Base-by-base conservation (phyloP, 768 basidiomycete species). In the Lactifluus subvellereus region DNA sequence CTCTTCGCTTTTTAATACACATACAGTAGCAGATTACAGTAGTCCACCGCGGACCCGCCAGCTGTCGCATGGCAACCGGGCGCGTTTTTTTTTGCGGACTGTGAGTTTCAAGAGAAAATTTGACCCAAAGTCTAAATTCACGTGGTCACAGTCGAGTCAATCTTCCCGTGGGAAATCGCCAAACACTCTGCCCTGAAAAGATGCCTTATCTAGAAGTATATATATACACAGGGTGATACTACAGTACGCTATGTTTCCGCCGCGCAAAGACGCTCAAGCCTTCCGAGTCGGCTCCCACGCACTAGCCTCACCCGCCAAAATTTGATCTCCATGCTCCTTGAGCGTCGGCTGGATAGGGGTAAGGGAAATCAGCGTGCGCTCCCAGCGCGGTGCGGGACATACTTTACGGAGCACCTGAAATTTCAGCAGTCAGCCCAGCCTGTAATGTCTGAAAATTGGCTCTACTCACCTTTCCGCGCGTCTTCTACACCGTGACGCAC, bases 241-340 rank as follows among this genome's bases (percentile, higher is more conserved):
- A 40, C 40, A 40, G 10, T 43, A 43, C 43, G 14, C 43, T n/a
- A 40, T 40, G 4, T 9, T 43, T 43, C 43, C 49, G 6, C 8
- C 35, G 13, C 38, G n/a, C 38, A 11, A 4, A 42, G 37, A 5
- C n/a, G 20, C 40, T 62, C 48, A 66, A n/a, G 14, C 53, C 27
- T 65, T 52, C 37, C 51, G 53, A 2, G 57, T 64, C 22, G 67
- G 66, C 18, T 67, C 56, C 42, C 45, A 33, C 10, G 67, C 66
- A 37, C 48, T 59, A 4, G 55, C 76, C 62, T 78, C 73, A 20
- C 85, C 85, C 30, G 79, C 76, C 33, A 85, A 75, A 30, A 86
- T 83, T 55, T 77, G 73, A 64, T 80, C 72, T 0, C 83, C 84
- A 48, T 84, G 78, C 56, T 82, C 78, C 68, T 84, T 84, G 60